Base-by-base conservation (phyloP, 768 basidiomycete species). In the Megacollybia marginata region DNA sequence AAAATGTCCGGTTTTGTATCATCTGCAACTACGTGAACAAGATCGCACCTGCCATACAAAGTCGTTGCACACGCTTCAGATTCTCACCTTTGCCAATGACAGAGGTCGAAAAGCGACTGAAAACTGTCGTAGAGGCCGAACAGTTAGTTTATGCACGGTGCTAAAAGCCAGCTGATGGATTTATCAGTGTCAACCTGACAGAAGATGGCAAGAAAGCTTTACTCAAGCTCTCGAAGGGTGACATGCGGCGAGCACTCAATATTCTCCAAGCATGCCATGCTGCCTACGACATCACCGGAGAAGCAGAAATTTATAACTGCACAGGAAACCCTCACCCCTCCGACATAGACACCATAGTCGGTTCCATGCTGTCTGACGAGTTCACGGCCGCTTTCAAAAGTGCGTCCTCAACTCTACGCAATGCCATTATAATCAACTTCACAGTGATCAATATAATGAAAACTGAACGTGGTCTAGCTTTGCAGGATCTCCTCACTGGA, bases 21-120 rank as follows among this genome's bases (percentile, higher is more conserved):
- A 95, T 99, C 52, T 98, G 96, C 76, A 99, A 99, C 69, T 99
- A 99, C 59, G 96, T 98, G 65, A 98, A 98, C 79, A 98, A 97
- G 67, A 98, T 99, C 60, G 83, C 87, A 1, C 96, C 96, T 2
- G 96, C 96, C 33, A 96, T 99, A 46, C 96, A 99, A 68, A 96
- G 92, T 67, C 88, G 96, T 46, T 98, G 96, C 69, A 99, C 96
- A 6, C 79, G 95, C 40, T 99, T 98, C 70, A 79, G 96, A 44
- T 98, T 99, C 71, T 94, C 91, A 9, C 96, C 96, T 2, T 67
- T 98, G 16, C 92, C 93, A 1, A 82, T 86, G 13, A 56, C 59
- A 9, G 90, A 98, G 64, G 89, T 98, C 1, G 85, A 94, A 70
- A 87, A 84, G 65, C 75, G 92, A 47, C 64, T 98, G 33, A 69